Percentiles rank a stretch among this genome's conserved stretches.
Conservation (phyloP, 179 eudicot species). For the Silene coronaria region DNA sequence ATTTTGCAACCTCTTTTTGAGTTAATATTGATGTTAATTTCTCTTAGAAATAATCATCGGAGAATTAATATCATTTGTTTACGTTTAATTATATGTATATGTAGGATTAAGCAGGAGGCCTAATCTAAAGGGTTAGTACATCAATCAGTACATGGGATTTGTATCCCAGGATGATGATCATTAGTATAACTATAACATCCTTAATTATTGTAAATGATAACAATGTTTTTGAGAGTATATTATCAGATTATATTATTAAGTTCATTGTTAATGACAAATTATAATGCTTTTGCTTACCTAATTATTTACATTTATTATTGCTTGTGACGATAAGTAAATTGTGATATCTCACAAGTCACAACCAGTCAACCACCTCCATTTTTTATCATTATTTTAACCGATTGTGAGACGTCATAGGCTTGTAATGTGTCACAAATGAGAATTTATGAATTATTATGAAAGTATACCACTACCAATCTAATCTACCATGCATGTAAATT, state of each 20-base stretch:
- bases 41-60: not conserved
- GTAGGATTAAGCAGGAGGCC: not conserved
- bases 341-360: too few species aligned
- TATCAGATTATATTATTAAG: constrained; percentile 1
- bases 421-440: too few species aligned
- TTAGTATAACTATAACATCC: not conserved
- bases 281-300: not conserved
- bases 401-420: too few species aligned
- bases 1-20: constrained; percentile 4
- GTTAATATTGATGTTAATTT: not conserved
- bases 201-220: not conserved
- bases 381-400: too few species aligned
- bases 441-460: too few species aligned
- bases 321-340: too few species aligned
- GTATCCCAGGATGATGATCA: not conserved
- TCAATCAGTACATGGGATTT: not conserved
- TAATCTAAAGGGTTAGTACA: not conserved
- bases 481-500: too few species aligned
- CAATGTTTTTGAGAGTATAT: constrained; percentile 2
- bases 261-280: not conserved
- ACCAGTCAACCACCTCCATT: too few species aligned
- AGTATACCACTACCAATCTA: too few species aligned
- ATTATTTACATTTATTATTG: too few species aligned
- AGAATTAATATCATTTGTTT: not conserved
- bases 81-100: not conserved